These are phyloP conservation scores for Carpinus viminea DNA, from an alignment of 306 rosid genomes.

Conservation along the genomic window DNA sequence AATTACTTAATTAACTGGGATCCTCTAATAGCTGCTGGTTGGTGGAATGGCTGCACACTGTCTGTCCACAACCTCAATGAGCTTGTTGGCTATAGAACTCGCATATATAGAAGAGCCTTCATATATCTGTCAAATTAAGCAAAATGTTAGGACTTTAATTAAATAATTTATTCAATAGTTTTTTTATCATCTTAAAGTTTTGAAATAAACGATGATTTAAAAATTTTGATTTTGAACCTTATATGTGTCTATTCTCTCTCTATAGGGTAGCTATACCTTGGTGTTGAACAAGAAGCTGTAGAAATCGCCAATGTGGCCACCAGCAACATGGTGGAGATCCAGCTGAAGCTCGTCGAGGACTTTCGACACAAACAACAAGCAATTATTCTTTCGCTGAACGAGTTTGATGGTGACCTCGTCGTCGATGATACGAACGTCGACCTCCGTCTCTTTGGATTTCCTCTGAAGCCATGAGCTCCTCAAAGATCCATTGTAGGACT, in stretches of 20 bases:
- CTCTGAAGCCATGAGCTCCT: conserved; percentile 96
- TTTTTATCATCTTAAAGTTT: too few species aligned
- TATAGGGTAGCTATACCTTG: conserved; percentile 44
- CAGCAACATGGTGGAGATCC: conserved; percentile 82
- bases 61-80: conserved; percentile 54
- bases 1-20: not conserved
- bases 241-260: too few species aligned
- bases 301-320: conserved; percentile 84
- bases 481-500: conserved; percentile 46
- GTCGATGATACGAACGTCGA: conserved; percentile 68
- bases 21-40: not conserved
- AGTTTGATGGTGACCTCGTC: conserved; percentile 75
- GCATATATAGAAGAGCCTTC: conserved; percentile 66
- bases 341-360: conserved; percentile 72
- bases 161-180: too few species aligned
- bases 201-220: not conserved
- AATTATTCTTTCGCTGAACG: conserved; percentile 73
- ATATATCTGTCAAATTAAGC: conserved; percentile 45
- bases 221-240: too few species aligned
- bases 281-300: conserved; percentile 76
- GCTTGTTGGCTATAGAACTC: conserved; percentile 57
- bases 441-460: conserved; percentile 81
- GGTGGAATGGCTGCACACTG: conserved; percentile 40
- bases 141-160: not conserved
- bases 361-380: conserved; percentile 57